Base-by-base conservation (phyloP, 306 rosid species). In the Ammopiptanthus mongolicus region DNA sequence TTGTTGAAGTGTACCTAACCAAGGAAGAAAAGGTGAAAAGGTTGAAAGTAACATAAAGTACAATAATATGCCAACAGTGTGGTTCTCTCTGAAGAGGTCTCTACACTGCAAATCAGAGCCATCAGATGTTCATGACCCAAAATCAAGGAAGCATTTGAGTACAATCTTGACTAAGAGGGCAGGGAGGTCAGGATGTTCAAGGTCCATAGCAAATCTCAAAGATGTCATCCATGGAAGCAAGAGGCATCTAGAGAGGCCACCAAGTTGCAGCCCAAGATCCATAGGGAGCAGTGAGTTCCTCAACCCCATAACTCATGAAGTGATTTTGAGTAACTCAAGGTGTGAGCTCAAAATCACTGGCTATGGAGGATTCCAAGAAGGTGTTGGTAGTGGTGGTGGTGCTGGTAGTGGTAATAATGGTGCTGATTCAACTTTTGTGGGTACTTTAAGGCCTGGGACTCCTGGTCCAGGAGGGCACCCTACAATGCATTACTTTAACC, bases 181-280 rank as follows among this genome's bases (percentile, higher is more conserved):
- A 44, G 86, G 91, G 3, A 85, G 93, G 80, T 92, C 96, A 44
- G 96, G 97, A 0, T 92, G 97, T 81, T 92, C 97, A 33, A 90
- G 96, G 87, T 90, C 96, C 46, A 92, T 92, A 33, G 93, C 97
- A 28, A 92, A 92, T 83, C 96, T 92, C 80, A 90, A 85, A 77
- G 97, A 92, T 86, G 97, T 92, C 28, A 92, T 92, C 79, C 97
- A 92, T 80, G 97, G 97, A 8, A 92, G 97, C 81, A 92, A 90
- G 74, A 82, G 96, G 60, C 96, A 92, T 69, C 14, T 87, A 28
- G 96, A 92, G 36, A 88, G 83, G 80, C 96, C 97, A 19, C 97
- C 91, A 51, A 92, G 89, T 76, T 92, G 91, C 75, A 92, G 97
- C 71, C 96, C 96, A 33, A 92, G 97, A 80, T 92, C 97, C 64